phyloP scores from a whole-genome alignment of 208 protist species.

The Zelonia costaricensis region DNA sequence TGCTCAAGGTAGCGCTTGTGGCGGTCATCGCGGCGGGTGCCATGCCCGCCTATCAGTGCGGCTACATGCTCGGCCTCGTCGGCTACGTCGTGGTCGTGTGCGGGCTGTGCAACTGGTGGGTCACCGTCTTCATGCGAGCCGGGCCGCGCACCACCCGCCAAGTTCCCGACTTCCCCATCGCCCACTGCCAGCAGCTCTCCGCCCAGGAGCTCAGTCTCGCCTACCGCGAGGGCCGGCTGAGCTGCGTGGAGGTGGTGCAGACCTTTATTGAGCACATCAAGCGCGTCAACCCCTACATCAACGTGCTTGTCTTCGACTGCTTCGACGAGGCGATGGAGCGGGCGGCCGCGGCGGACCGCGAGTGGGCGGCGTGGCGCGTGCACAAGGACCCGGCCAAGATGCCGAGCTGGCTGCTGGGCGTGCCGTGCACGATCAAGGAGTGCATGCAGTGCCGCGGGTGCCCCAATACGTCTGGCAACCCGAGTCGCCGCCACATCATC shows the following conservation, averaged over 20 bases:
- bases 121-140: conserved; percentile 43
- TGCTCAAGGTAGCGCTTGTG: conserved; percentile 8
- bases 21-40: conserved; percentile 23
- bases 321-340: conserved; percentile 76
- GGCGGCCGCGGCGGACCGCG: conserved; percentile 55
- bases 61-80: conserved; percentile 35
- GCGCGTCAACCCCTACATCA: conserved; percentile 79
- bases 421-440: conserved; percentile 90
- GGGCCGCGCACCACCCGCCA: conserved; percentile 69
- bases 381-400: conserved; percentile 36
- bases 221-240: conserved; percentile 57
- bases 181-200: conserved; percentile 77
- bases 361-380: conserved; percentile 64
- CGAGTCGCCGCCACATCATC: conserved; percentile 44
- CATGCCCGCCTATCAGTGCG: conserved; percentile 18
- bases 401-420: conserved; percentile 82
- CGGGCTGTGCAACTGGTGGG: conserved; percentile 45
- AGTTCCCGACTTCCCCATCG: conserved; percentile 64
- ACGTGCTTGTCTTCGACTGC: conserved; percentile 79
- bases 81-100: conserved; percentile 38
- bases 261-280: conserved; percentile 87
- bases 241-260: conserved; percentile 61
- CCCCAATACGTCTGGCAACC: conserved; percentile 81
- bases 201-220: conserved; percentile 66
- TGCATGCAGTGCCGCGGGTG: conserved; percentile 80